Conservation (phyloP, 371 early-diverging fungal species). For the Rhizopus microsporus region DNA sequence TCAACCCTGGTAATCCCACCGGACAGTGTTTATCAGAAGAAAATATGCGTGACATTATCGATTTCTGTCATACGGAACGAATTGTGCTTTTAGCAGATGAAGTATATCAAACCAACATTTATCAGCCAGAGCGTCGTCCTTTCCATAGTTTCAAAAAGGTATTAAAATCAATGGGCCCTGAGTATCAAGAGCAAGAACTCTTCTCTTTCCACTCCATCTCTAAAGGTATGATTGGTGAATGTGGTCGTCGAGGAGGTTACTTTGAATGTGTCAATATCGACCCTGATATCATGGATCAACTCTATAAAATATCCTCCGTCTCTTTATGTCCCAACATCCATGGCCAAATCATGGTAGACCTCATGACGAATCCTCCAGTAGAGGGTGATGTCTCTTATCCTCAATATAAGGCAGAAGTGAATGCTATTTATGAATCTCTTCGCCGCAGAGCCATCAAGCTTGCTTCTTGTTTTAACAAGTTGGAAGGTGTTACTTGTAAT, state of each 20-base stretch:
- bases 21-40: constrained; percentile 84
- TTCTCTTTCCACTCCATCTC: constrained; percentile 96
- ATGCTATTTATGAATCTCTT: constrained; percentile 81
- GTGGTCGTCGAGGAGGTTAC: constrained; percentile 97
- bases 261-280: constrained; percentile 91
- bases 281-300: constrained; percentile 70
- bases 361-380: constrained; percentile 94
- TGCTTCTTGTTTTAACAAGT: constrained; percentile 73
- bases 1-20: constrained; percentile 99
- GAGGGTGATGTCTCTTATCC: constrained; percentile 77
- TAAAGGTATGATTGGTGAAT: constrained; percentile 98
- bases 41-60: constrained; percentile 86
- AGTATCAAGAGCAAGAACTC: constrained; percentile 72
- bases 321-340: constrained; percentile 89
- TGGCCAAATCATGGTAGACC: constrained; percentile 86
- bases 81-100: constrained; percentile 94
- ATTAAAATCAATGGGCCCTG: constrained; percentile 47
- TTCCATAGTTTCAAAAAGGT: constrained; percentile 97
- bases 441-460: constrained; percentile 78
- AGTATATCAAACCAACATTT: constrained; percentile 97
- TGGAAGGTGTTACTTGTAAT: constrained; percentile 89
- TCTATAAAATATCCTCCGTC: constrained; percentile 94
- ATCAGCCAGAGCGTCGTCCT: constrained; percentile 75
- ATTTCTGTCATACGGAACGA: constrained; percentile 81
- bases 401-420: constrained; percentile 73